These are phyloP conservation scores for Saprolegnia diclina DNA, from an alignment of 352 stramenopile species.

Conservation along the genomic window DNA sequence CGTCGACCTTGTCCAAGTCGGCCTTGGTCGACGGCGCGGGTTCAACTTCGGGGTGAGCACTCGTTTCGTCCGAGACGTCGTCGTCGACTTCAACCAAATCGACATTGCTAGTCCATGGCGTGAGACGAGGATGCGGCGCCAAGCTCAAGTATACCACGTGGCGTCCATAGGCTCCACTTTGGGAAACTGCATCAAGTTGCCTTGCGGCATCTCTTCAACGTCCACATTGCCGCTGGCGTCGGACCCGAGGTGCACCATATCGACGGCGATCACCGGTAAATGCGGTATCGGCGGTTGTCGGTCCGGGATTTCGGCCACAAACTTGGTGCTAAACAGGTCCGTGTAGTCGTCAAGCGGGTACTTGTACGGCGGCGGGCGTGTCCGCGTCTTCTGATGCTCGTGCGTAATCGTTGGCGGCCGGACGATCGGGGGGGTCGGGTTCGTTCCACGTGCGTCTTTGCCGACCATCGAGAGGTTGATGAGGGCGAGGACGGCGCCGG, in stretches of 20 bases:
- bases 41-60: constrained; percentile 2
- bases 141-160: not conserved
- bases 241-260: constrained; percentile 23
- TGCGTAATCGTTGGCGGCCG: constrained; percentile 42
- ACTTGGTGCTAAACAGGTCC: constrained; percentile 38
- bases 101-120: not conserved
- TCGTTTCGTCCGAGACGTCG: constrained; percentile 3
- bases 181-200: not conserved
- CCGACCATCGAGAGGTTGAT: constrained; percentile 44
- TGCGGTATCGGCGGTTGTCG: constrained; percentile 51
- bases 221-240: constrained; percentile 3
- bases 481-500: constrained; percentile 45
- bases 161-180: constrained; percentile 19
- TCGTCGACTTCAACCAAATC: not conserved
- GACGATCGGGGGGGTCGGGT: constrained; percentile 17
- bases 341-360: constrained; percentile 25
- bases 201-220: constrained; percentile 14
- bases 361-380: constrained; percentile 34
- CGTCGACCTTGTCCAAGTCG: constrained; percentile 8
- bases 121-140: no score
- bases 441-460: not conserved
- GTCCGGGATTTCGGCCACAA: constrained; percentile 43
- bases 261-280: constrained; percentile 39
- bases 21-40: not conserved
- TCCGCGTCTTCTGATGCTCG: constrained; percentile 45